Evolutionary conservation across 139 green algal species (phyloP).

Genomic region (Asterochloris erici): DNA sequence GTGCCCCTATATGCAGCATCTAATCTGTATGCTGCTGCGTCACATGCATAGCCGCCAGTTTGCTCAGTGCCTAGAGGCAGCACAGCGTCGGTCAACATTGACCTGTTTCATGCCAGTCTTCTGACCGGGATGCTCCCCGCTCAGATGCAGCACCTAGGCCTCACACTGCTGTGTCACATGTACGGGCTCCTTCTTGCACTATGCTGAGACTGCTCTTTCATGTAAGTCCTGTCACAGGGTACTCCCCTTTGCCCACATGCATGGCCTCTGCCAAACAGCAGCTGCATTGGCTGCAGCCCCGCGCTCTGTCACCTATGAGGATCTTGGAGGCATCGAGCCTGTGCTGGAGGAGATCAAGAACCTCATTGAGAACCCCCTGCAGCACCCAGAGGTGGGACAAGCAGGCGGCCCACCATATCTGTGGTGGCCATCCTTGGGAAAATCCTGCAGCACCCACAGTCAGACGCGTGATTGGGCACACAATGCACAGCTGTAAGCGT

Average conservation of each 20-base stretch:
- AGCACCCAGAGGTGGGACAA: constrained; percentile 76
- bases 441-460: too few relatives aligned
- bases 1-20: too few relatives aligned
- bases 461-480: too few relatives aligned
- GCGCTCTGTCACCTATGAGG: constrained; percentile 59
- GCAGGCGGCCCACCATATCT: neutral
- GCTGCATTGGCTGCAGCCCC: constrained; percentile 26
- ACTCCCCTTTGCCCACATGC: neutral
- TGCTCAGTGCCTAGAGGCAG: too few relatives aligned
- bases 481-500: neutral
- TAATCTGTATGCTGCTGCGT: too few relatives aligned
- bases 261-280: neutral
- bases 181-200: neutral
- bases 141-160: neutral
- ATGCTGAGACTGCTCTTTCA: neutral
- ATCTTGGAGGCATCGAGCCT: constrained; percentile 83
- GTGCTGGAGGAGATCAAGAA: constrained; percentile 79
- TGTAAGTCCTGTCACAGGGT: neutral
- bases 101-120: neutral
- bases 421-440: neutral
- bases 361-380: constrained; percentile 85
- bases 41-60: too few relatives aligned
- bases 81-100: too few relatives aligned
- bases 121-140: neutral
- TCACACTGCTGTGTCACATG: neutral